These are phyloP conservation scores for Coemansia sp. DNA, from an alignment of 192 early-diverging fungal species.

Conservation along the genomic window DNA sequence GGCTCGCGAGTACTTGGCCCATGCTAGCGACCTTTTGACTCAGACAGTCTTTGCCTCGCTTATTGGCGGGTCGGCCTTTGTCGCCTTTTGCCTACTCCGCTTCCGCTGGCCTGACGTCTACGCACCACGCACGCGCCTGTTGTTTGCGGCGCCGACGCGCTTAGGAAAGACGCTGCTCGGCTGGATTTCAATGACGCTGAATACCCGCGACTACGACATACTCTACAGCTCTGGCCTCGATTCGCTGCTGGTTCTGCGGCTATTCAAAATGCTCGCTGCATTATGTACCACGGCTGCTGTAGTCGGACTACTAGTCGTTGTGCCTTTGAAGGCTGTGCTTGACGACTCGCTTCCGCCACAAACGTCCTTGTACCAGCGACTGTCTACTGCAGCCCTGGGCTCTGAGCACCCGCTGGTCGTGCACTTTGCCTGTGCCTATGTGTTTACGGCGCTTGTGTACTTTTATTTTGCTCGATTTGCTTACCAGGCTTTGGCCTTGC, in stretches of 20 bases:
- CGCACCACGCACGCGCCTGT: constrained; percentile 51
- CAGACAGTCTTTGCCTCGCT: constrained; percentile 46
- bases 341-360: constrained; percentile 17
- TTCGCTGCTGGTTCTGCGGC: constrained; percentile 52
- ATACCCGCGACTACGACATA: constrained; percentile 50
- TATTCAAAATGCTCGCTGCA: constrained; percentile 50
- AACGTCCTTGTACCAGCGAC: constrained; percentile 23
- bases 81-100: constrained; percentile 55
- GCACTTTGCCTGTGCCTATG: constrained; percentile 57
- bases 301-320: constrained; percentile 36
- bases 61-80: constrained; percentile 47
- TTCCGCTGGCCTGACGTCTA: constrained; percentile 60
- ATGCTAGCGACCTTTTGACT: constrained; percentile 55
- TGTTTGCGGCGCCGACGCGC: constrained; percentile 49
- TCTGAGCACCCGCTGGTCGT: constrained; percentile 42
- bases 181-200: constrained; percentile 49
- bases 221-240: constrained; percentile 56
- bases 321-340: constrained; percentile 45
- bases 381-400: constrained; percentile 39
- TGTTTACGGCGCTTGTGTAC: constrained; percentile 57
- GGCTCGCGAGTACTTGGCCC: constrained; percentile 46
- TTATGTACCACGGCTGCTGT: constrained; percentile 32
- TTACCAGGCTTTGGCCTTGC: constrained; percentile 52
- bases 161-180: constrained; percentile 51
- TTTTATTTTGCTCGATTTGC: constrained; percentile 53